Conservation (phyloP, 225 moss, liverwort and hornwort genomes). For the Neckera pumila region DNA sequence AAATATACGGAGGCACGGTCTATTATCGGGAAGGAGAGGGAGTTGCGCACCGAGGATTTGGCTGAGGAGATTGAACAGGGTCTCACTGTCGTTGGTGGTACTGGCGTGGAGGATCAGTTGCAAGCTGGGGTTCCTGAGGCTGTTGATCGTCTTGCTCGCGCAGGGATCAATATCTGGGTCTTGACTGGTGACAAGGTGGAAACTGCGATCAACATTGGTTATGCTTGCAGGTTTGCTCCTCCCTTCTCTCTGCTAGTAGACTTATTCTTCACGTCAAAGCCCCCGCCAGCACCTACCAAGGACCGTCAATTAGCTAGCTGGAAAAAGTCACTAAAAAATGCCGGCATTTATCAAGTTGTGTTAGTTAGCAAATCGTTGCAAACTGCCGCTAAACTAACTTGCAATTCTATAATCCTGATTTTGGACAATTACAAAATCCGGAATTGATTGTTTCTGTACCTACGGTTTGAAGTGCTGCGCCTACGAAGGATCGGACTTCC, state of each 20-base stretch:
- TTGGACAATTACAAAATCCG: background rate
- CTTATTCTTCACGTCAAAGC: background rate
- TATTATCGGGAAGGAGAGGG: constrained; percentile 42
- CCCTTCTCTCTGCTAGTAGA: background rate
- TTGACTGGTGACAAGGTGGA: constrained; percentile 90
- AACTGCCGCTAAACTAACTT: background rate
- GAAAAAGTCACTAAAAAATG: background rate
- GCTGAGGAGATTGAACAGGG: constrained; percentile 66
- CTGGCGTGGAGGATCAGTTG: constrained; percentile 84
- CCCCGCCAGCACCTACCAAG: background rate
- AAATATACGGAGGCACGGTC: constrained; percentile 32
- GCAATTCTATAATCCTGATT: background rate
- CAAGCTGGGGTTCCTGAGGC: constrained; percentile 80
- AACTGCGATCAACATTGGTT: constrained; percentile 91
- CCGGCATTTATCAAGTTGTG: background rate
- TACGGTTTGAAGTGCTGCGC: background rate
- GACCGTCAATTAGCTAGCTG: background rate
- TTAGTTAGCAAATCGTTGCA: background rate
- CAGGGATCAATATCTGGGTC: constrained; percentile 90
- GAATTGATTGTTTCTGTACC: background rate
- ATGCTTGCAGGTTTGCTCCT: constrained; percentile 60
- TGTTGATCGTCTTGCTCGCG: constrained; percentile 65
- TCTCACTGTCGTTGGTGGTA: constrained; percentile 65
- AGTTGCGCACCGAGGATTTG: constrained; percentile 36
- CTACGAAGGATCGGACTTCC: background rate